phyloP scores from a whole-genome alignment of 1,139 yeast genomes.

The Hansenula sp. region DNA sequence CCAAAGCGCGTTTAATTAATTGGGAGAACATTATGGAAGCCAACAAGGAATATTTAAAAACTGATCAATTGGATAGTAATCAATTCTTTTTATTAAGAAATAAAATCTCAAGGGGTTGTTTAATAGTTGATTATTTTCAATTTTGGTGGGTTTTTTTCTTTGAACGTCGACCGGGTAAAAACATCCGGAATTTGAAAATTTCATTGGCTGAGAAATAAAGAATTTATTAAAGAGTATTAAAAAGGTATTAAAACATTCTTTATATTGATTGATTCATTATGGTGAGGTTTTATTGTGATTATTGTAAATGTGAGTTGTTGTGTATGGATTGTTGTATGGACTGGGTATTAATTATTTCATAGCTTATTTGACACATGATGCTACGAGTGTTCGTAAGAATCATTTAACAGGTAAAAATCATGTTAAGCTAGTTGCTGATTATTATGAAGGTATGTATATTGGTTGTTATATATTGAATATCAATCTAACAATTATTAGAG shows the following conservation, averaged over 20 bases:
- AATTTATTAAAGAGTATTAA: too few relatives aligned
- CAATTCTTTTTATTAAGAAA: not conserved
- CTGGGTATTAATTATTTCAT: slow-evolving; percentile 3
- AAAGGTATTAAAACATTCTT: too few relatives aligned
- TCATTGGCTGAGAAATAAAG: slow-evolving; percentile 3
- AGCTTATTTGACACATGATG: slow-evolving; percentile 82
- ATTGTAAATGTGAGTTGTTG: slow-evolving; percentile 53
- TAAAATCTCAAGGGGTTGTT: slow-evolving; percentile 2
- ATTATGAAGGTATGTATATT: slow-evolving; percentile 49
- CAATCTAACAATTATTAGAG: slow-evolving; percentile 11
- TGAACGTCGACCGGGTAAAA: not conserved
- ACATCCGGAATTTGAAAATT: not conserved
- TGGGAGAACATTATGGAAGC: slow-evolving; percentile 8
- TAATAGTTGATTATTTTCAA: too few relatives aligned
- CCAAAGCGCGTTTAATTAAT: slow-evolving; percentile 24
- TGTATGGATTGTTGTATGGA: slow-evolving; percentile 1
- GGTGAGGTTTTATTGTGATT: slow-evolving; percentile 71
- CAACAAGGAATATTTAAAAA: not conserved
- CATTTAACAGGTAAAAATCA: slow-evolving; percentile 83
- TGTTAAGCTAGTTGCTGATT: slow-evolving; percentile 67
- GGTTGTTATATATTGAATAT: not conserved
- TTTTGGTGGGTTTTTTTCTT: slow-evolving; percentile 1
- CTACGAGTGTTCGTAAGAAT: slow-evolving; percentile 79
- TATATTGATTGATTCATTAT: slow-evolving; percentile 15
- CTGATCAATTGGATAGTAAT: not conserved